Conservation (phyloP, 2,329 filamentous ascomycete species). For the Neofusicoccum laricinum region DNA sequence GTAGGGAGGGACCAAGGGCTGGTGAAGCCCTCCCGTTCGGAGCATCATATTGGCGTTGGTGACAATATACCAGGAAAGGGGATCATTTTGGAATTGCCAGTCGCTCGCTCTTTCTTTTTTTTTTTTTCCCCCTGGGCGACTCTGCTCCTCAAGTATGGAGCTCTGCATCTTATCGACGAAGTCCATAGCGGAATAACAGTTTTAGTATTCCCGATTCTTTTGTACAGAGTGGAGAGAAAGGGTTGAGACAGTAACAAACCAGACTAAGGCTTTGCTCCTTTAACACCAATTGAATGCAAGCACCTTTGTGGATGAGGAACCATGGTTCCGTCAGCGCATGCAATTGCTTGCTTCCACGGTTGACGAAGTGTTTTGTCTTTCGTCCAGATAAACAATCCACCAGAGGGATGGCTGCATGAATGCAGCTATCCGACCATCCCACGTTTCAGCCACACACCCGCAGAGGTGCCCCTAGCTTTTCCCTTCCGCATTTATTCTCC, state of each 20-base stretch:
- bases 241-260: neutral
- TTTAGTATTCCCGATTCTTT: neutral
- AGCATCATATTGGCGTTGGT: neutral
- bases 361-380: neutral
- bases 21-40: conserved; percentile 5
- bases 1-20: conserved; percentile 5
- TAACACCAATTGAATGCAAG: neutral
- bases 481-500: neutral
- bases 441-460: neutral
- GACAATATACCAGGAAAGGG: conserved; percentile 4
- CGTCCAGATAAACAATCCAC: neutral
- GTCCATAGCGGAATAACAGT: neutral
- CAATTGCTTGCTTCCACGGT: neutral
- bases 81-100: neutral
- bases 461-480: neutral
- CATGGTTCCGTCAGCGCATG: neutral
- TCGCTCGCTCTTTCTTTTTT: neutral
- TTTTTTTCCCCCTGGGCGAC: neutral
- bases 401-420: neutral
- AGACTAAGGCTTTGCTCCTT: neutral
- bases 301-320: too few relatives aligned
- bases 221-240: neutral
- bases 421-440: neutral
- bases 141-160: neutral
- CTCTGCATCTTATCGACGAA: neutral